Percentiles rank a stretch among this genome's conserved stretches.
Evolutionary conservation across 352 stramenopile genomes (phyloP).

Genomic region (Phytophthora pluvialis): DNA sequence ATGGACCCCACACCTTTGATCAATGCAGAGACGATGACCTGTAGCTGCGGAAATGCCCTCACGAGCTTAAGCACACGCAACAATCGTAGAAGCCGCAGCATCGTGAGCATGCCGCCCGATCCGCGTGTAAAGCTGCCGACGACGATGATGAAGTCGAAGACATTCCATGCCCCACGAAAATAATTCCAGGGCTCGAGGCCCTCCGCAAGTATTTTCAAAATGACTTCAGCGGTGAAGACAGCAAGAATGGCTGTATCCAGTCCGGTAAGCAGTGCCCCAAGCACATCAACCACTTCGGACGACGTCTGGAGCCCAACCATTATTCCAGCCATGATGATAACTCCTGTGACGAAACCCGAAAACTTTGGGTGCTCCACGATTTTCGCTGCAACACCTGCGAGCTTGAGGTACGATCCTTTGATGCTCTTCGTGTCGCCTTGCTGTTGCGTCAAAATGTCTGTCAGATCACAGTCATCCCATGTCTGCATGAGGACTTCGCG

Average conservation of each 20-base stretch:
- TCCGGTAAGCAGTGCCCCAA: constrained; percentile 49
- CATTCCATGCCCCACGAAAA: constrained; percentile 80
- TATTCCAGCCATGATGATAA: constrained; percentile 77
- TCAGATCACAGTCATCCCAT: constrained; percentile 78
- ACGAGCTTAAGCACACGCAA: constrained; percentile 90
- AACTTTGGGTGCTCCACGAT: constrained; percentile 68
- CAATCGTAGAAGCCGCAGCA: constrained; percentile 83
- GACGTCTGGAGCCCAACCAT: constrained; percentile 87
- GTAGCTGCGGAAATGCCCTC: constrained; percentile 83
- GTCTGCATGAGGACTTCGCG: constrained; percentile 76
- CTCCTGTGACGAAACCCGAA: constrained; percentile 72
- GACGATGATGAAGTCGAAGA: constrained; percentile 88
- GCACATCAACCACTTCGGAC: constrained; percentile 47
- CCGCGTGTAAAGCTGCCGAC: constrained; percentile 72
- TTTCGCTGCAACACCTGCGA: constrained; percentile 48
- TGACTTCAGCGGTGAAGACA: constrained; percentile 80
- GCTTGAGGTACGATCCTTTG: constrained; percentile 59
- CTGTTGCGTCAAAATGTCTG: constrained; percentile 60
- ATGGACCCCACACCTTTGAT: constrained; percentile 89
- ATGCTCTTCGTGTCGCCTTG: constrained; percentile 52
- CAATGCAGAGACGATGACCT: constrained; percentile 91
- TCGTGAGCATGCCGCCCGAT: constrained; percentile 80
- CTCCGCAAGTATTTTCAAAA: constrained; percentile 81
- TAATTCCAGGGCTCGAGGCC: constrained; percentile 81
- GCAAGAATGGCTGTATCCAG: constrained; percentile 75